Percentiles rank a stretch among this genome's conserved stretches.
Evolutionary conservation across 495 filamentous ascomycete genomes (phyloP).

Genomic region (Mycothermus thermophilus): DNA sequence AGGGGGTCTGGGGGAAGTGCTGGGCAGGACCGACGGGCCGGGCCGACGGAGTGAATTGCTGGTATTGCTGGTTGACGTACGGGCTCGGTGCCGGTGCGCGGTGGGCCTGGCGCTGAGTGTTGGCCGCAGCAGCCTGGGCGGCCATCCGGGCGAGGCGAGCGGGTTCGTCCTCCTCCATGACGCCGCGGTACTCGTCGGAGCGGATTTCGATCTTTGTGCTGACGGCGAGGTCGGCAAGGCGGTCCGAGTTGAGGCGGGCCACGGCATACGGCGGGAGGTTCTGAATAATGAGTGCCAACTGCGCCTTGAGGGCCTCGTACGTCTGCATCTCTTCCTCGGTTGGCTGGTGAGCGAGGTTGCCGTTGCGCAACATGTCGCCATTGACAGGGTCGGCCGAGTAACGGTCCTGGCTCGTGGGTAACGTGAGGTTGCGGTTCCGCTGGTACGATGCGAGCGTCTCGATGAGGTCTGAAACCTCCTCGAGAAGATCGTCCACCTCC

Average conservation of each 20-base stretch:
- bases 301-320: constrained; percentile 62
- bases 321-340: constrained; percentile 52
- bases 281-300: constrained; percentile 56
- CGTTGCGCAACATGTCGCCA: constrained; percentile 38
- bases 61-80: constrained; percentile 27
- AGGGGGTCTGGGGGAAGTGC: constrained; percentile 31
- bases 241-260: constrained; percentile 72
- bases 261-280: constrained; percentile 75
- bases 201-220: constrained; percentile 68
- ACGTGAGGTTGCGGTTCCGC: constrained; percentile 57
- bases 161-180: constrained; percentile 75
- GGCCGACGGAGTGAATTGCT: constrained; percentile 21
- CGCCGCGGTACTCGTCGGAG: constrained; percentile 56
- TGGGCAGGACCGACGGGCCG: constrained; percentile 28
- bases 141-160: constrained; percentile 23
- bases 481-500: constrained; percentile 58
- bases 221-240: constrained; percentile 65
- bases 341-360: constrained; percentile 33
- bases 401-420: constrained; percentile 37
- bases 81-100: constrained; percentile 20
- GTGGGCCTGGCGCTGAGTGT: constrained; percentile 25
- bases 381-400: constrained; percentile 35
- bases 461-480: constrained; percentile 69
- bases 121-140: constrained; percentile 20
- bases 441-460: constrained; percentile 80